Conservation (phyloP, 345 rosid genomes). For the rapeseed (Brassica napus) region Da-Ae NC_063440.1:15722501-15723000, state of each 20-base stretch:
- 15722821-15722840: background rate
- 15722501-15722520: constrained; percentile 10
- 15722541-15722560: constrained; percentile 13
- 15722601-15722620: constrained; percentile 32
- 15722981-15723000: background rate
- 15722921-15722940: background rate
- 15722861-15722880: constrained; percentile 10
- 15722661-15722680: constrained; percentile 17
- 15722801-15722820: background rate
- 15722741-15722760: constrained; percentile 10
- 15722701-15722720: background rate
- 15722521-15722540: background rate
- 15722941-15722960: background rate
- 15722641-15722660: constrained; percentile 1
- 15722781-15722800: background rate
- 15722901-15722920: background rate
- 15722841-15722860: background rate
- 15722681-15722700: constrained; percentile 8
- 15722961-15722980: background rate
- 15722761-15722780: constrained; percentile 21
- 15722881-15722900: background rate
- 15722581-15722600: constrained; percentile 15
- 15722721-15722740: background rate
- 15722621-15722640: constrained; percentile 22
- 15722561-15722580: constrained; percentile 1